phyloP scores from a whole-genome alignment of 306 rosid genomes.

The Luffa aegyptiaca region DNA sequence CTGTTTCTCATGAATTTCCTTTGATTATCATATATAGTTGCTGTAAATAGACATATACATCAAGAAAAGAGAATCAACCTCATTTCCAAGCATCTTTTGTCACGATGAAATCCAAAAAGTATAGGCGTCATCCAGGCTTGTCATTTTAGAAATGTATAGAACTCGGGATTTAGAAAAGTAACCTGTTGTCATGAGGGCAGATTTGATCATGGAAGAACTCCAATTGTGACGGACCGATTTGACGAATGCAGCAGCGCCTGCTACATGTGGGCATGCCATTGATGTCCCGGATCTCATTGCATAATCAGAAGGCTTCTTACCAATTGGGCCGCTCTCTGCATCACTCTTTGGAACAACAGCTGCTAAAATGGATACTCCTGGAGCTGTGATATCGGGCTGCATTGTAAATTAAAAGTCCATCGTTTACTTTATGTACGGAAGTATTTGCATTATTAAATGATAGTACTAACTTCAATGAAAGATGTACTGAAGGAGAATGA shows the following conservation, averaged over 20 bases:
- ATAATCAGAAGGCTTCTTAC: constrained; percentile 49
- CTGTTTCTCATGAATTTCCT: constrained; percentile 58
- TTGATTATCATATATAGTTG: constrained; percentile 53
- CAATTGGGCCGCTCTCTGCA: constrained; percentile 43
- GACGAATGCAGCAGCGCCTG: constrained; percentile 83
- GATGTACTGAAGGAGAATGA: constrained; percentile 11
- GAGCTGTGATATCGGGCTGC: constrained; percentile 95
- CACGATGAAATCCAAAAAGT: neutral
- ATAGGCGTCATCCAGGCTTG: neutral
- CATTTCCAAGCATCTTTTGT: neutral
- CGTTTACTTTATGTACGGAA: neutral
- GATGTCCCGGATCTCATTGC: constrained; percentile 75
- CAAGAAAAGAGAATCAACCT: neutral
- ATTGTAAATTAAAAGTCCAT: neutral
- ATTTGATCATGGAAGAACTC: constrained; percentile 83
- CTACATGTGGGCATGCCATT: constrained; percentile 94
- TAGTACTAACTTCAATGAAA: neutral
- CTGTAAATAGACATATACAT: constrained; percentile 26
- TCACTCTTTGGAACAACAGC: constrained; percentile 52
- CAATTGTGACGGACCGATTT: constrained; percentile 49
- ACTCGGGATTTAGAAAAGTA: neutral
- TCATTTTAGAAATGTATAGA: neutral
- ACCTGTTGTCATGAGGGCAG: constrained; percentile 98
- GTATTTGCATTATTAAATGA: neutral
- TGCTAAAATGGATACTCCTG: constrained; percentile 75